phyloP scores from a whole-genome alignment of 441 rosid genomes.

The Pelargonium myrrhifolium region DNA sequence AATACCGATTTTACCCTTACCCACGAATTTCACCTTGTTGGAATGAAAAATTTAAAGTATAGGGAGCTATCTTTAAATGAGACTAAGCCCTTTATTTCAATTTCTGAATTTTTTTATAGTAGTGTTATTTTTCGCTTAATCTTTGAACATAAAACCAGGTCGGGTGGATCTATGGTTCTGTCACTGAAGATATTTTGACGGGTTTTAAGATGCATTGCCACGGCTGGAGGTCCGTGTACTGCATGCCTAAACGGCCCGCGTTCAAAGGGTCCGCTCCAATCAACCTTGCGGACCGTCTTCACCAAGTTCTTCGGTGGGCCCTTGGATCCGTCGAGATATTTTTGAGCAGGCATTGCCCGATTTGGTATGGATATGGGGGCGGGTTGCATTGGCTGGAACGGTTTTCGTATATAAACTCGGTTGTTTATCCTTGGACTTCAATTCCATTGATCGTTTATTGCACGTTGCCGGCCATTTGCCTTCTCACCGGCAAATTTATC shows the following conservation, averaged over 20 bases:
- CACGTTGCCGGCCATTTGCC: slow-evolving; percentile 82
- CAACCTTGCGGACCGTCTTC: slow-evolving; percentile 92
- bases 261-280: slow-evolving; percentile 98
- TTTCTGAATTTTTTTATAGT: neutral
- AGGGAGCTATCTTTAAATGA: no score
- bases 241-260: slow-evolving; percentile 72
- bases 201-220: slow-evolving; percentile 99
- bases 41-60: no score
- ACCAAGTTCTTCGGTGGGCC: slow-evolving; percentile 98
- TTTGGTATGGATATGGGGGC: slow-evolving; percentile 93
- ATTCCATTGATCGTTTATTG: slow-evolving; percentile 79
- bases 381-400: slow-evolving; percentile 84
- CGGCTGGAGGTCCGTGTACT: slow-evolving; percentile 98
- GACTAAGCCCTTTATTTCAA: neutral
- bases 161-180: slow-evolving; percentile 98
- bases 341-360: slow-evolving; percentile 89
- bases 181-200: slow-evolving; percentile 89
- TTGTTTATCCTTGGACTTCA: slow-evolving; percentile 88
- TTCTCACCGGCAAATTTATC: slow-evolving; percentile 87
- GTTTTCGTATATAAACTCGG: slow-evolving; percentile 76
- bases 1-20: neutral
- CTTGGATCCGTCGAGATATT: slow-evolving; percentile 95
- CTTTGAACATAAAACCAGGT: slow-evolving; percentile 34
- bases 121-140: neutral
- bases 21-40: no score